Percentiles rank a stretch among this genome's conserved stretches.
phyloP scores from a whole-genome alignment of 257 asterid genomes.

The Avicennia marina region DNA sequence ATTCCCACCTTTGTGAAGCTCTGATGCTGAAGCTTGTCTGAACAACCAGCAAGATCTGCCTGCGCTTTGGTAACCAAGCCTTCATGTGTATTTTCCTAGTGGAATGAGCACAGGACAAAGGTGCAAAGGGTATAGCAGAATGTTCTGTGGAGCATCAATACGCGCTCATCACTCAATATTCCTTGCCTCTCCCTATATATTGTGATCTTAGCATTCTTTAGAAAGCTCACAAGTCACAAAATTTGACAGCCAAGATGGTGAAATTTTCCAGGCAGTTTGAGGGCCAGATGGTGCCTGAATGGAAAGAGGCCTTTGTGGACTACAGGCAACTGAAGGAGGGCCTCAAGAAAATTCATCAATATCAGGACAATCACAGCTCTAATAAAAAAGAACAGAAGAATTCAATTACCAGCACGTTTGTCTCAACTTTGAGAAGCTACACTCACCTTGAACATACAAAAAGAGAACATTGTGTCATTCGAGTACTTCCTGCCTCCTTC shows the following conservation, averaged over 20 bases:
- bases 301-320: slow-evolving; percentile 96
- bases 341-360: slow-evolving; percentile 58
- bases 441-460: slow-evolving; percentile 35
- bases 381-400: slow-evolving; percentile 18
- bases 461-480: slow-evolving; percentile 48
- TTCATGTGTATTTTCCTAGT: slow-evolving; percentile 27
- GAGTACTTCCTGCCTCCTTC: slow-evolving; percentile 29
- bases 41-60: too few relatives aligned
- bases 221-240: too few relatives aligned
- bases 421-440: slow-evolving; percentile 34
- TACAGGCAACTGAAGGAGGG: slow-evolving; percentile 75
- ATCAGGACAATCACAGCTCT: slow-evolving; percentile 18
- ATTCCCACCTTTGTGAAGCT: slow-evolving; percentile 11
- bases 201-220: too few relatives aligned
- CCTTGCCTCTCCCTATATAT: not conserved
- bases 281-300: slow-evolving; percentile 83
- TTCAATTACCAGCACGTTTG: slow-evolving; percentile 16
- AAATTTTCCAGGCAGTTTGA: slow-evolving; percentile 87
- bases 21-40: too few relatives aligned
- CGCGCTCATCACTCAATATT: not conserved
- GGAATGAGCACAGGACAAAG: slow-evolving; percentile 61
- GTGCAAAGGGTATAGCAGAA: slow-evolving; percentile 52
- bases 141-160: slow-evolving; percentile 45
- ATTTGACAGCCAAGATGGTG: slow-evolving; percentile 44
- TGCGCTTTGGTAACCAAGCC: slow-evolving; percentile 27